Conservation (phyloP, 2,329 filamentous ascomycete genomes). For the Tolypocladium nubicola region DNA sequence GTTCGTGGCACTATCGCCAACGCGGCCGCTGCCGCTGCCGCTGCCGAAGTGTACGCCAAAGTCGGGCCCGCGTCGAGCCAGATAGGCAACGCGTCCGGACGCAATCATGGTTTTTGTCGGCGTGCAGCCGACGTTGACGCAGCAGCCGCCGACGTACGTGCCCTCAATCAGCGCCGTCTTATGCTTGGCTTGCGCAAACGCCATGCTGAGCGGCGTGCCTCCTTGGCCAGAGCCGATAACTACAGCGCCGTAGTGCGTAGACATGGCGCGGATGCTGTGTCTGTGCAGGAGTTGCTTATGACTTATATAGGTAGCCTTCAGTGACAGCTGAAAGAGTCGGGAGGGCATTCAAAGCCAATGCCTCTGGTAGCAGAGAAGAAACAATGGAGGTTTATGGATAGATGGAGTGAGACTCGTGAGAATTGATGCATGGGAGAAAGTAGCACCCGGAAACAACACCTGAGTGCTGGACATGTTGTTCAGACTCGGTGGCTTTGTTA, state of each 20-base stretch:
- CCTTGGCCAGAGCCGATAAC: conserved; percentile 43
- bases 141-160: conserved; percentile 39
- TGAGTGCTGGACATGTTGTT: neutral
- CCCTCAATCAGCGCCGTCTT: conserved; percentile 37
- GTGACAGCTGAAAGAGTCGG: neutral
- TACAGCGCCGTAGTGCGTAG: conserved; percentile 17
- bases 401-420: neutral
- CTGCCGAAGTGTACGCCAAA: conserved; percentile 30
- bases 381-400: no score
- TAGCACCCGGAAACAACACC: no score
- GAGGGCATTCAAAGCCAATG: neutral
- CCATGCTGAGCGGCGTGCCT: conserved; percentile 37
- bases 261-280: neutral
- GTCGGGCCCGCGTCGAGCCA: conserved; percentile 27
- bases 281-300: neutral
- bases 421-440: no score
- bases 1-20: neutral
- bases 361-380: neutral
- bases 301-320: neutral
- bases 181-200: conserved; percentile 31
- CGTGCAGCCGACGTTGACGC: conserved; percentile 45
- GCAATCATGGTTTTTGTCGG: conserved; percentile 48
- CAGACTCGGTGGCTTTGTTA: neutral
- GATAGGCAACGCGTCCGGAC: conserved; percentile 37
- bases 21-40: conserved; percentile 1